Conservation (phyloP, 2,329 filamentous ascomycete genomes). For the Cladosporium sp. region DNA sequence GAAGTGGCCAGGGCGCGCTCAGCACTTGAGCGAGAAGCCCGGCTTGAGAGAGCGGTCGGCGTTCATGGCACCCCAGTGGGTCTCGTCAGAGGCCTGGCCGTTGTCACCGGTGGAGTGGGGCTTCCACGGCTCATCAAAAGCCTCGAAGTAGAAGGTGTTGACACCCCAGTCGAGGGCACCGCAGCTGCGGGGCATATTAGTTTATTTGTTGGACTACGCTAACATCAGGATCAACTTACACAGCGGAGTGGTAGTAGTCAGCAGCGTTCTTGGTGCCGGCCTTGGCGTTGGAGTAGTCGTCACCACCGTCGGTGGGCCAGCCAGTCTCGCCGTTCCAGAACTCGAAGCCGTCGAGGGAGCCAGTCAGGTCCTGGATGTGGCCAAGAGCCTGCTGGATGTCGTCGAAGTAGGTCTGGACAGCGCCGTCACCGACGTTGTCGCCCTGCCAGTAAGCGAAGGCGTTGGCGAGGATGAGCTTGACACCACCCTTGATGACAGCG, state of each 20-base stretch:
- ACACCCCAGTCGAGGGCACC: constrained; percentile 46
- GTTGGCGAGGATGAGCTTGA: constrained; percentile 59
- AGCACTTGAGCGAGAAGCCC: constrained; percentile 43
- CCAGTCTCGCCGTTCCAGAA: constrained; percentile 65
- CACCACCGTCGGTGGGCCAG: constrained; percentile 58
- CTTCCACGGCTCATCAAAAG: constrained; percentile 58
- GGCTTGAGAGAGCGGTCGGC: constrained; percentile 50
- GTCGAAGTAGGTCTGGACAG: constrained; percentile 58
- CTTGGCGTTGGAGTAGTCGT: constrained; percentile 55
- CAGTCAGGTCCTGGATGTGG: constrained; percentile 56
- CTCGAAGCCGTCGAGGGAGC: constrained; percentile 50
- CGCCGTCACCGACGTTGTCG: constrained; percentile 45
- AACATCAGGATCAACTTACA: constrained; percentile 27
- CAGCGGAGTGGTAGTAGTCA: constrained; percentile 54
- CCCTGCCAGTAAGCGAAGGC: constrained; percentile 71
- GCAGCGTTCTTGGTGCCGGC: constrained; percentile 55
- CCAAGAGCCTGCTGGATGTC: constrained; percentile 59
- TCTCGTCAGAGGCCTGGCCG: constrained; percentile 57
- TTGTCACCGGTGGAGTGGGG: constrained; percentile 57
- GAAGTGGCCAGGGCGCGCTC: too few species aligned
- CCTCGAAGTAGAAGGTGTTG: constrained; percentile 68
- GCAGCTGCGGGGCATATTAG: neutral
- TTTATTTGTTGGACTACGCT: too few species aligned
- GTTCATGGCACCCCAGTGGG: constrained; percentile 63
- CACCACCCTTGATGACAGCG: constrained; percentile 52